Evolutionary conservation across 179 eudicot species (phyloP).

Genomic region (Silene noctiflora): DNA sequence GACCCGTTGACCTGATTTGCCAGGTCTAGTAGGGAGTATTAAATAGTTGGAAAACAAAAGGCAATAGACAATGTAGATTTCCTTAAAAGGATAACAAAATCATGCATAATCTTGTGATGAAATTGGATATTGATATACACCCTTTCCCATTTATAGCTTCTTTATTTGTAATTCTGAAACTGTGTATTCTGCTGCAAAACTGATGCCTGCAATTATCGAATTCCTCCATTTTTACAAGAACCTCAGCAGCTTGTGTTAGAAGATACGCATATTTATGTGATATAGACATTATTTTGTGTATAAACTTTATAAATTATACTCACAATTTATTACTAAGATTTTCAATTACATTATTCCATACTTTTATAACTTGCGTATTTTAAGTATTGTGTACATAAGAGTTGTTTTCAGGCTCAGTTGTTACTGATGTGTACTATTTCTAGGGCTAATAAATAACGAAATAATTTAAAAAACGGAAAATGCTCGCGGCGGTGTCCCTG

Average conservation of each 20-base stretch:
- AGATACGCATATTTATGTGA: conserved; percentile 16
- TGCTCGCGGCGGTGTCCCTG: too few relatives aligned
- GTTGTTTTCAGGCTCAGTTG: too few relatives aligned
- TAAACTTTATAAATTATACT: neutral
- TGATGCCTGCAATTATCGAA: neutral
- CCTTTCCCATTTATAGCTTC: conserved; percentile 9
- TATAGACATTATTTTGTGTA: conserved; percentile 2
- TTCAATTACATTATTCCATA: too few relatives aligned
- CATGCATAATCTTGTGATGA: neutral
- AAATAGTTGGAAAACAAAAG: neutral
- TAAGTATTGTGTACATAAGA: too few relatives aligned
- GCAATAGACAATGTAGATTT: neutral
- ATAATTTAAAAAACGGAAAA: too few relatives aligned
- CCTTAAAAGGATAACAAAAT: conserved; percentile 13
- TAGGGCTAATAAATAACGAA: too few relatives aligned
- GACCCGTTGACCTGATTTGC: too few relatives aligned
- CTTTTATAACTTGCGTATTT: too few relatives aligned
- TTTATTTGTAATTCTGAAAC: conserved; percentile 9
- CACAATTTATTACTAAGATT: neutral
- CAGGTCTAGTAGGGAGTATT: neutral
- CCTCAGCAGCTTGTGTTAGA: conserved; percentile 3
- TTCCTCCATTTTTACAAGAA: neutral
- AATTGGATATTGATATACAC: conserved; percentile 4
- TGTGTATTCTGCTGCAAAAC: neutral
- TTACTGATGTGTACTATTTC: too few relatives aligned